These are phyloP conservation scores for Neoarthrinium moseri DNA, from an alignment of 2,329 filamentous ascomycete genomes.

Conservation along the genomic window DNA sequence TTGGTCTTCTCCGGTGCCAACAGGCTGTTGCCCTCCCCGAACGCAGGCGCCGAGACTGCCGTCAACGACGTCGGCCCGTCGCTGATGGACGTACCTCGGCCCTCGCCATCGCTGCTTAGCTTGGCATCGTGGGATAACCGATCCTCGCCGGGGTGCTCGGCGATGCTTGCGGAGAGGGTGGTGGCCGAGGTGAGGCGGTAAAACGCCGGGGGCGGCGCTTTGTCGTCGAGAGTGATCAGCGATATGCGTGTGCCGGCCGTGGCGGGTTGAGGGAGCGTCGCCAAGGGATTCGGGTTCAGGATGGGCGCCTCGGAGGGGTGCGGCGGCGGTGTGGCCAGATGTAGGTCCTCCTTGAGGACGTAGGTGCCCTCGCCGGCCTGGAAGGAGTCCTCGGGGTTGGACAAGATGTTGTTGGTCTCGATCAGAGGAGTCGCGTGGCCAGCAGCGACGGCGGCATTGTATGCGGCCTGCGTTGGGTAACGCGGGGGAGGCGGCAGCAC, in stretches of 20 bases:
- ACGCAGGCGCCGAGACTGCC: constrained; percentile 59
- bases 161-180: constrained; percentile 53
- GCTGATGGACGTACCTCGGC: constrained; percentile 51
- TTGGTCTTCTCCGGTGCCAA: constrained; percentile 64
- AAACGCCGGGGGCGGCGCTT: constrained; percentile 50
- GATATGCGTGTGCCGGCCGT: constrained; percentile 83
- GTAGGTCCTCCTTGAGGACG: constrained; percentile 83
- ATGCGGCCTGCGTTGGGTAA: constrained; percentile 73
- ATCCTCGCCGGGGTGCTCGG: constrained; percentile 61
- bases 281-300: constrained; percentile 85
- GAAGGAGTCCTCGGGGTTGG: constrained; percentile 84
- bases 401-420: constrained; percentile 90
- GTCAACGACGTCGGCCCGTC: constrained; percentile 41
- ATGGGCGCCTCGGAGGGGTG: constrained; percentile 91
- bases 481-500: constrained; percentile 84
- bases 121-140: constrained; percentile 60
- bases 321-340: constrained; percentile 89
- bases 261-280: constrained; percentile 80
- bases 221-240: constrained; percentile 68
- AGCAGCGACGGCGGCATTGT: constrained; percentile 69
- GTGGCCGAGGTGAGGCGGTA: constrained; percentile 54
- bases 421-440: constrained; percentile 72
- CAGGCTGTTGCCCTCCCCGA: constrained; percentile 82
- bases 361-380: constrained; percentile 95
- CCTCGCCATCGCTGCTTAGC: constrained; percentile 55